Conservation (phyloP, 305 asterid genomes). For the Fraxinus ornus region DNA sequence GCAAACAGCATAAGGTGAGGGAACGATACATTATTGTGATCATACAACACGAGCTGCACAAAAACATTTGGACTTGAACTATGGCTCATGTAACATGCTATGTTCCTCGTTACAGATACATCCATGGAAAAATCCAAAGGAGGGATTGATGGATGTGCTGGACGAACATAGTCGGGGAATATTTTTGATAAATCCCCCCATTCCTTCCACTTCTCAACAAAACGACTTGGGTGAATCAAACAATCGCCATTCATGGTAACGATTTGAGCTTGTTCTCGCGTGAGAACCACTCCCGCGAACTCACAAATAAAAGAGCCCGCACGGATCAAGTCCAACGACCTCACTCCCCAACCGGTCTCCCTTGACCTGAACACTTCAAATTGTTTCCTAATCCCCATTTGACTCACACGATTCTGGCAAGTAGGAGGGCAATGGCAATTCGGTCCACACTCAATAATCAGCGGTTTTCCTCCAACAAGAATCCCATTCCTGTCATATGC, state of each 20-base stretch:
- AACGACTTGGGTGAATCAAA: slow-evolving; percentile 59
- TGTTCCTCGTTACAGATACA: slow-evolving; percentile 50
- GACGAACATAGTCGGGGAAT: slow-evolving; percentile 34
- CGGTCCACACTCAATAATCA: slow-evolving; percentile 70
- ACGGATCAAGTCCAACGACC: slow-evolving; percentile 54
- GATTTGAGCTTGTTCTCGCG: slow-evolving; percentile 49
- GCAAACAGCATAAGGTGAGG: slow-evolving; percentile 86
- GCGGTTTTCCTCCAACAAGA: slow-evolving; percentile 62
- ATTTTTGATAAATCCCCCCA: slow-evolving; percentile 52
- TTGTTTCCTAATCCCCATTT: slow-evolving; percentile 44
- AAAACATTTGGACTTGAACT: slow-evolving; percentile 47
- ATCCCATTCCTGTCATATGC: slow-evolving; percentile 60
- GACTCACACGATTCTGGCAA: slow-evolving; percentile 62
- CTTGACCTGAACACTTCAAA: slow-evolving; percentile 58
- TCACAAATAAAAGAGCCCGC: slow-evolving; percentile 76
- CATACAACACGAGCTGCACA: slow-evolving; percentile 51
- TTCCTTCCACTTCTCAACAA: slow-evolving; percentile 49
- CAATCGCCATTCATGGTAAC: slow-evolving; percentile 75
- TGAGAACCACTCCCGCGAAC: slow-evolving; percentile 67
- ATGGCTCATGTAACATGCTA: slow-evolving; percentile 54
- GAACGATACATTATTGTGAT: slow-evolving; percentile 55
- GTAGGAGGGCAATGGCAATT: slow-evolving; percentile 65
- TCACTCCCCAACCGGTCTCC: slow-evolving; percentile 62
- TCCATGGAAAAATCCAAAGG: slow-evolving; percentile 57
- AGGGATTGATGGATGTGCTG: slow-evolving; percentile 41